A percentile compares a stretch with the other conserved stretches of the same genome.
These are phyloP conservation scores for Podila epicladia DNA, from an alignment of 192 early-diverging fungal species.

Conservation along the genomic window DNA sequence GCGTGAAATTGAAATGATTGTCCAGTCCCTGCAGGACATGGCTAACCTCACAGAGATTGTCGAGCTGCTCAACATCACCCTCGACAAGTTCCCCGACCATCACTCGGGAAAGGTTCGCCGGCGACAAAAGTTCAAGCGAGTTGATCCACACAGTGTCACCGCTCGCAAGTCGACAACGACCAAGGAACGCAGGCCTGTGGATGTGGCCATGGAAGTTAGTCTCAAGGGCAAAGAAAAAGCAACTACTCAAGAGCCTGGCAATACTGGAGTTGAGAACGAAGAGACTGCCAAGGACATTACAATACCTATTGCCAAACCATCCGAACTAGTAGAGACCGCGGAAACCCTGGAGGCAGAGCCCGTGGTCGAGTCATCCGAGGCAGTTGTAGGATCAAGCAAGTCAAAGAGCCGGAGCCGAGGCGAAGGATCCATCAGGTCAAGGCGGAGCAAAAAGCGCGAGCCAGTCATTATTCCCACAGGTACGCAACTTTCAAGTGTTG, in stretches of 20 bases:
- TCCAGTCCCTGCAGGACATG: slow-evolving; percentile 5
- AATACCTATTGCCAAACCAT: too few relatives aligned
- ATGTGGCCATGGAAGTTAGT: neutral
- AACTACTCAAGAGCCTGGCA: neutral
- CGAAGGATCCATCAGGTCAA: neutral
- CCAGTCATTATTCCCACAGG: neutral
- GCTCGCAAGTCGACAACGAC: neutral
- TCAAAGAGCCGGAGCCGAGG: neutral
- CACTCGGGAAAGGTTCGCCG: neutral
- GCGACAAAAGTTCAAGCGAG: neutral
- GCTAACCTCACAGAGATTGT: slow-evolving; percentile 9
- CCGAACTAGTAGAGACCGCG: too few relatives aligned
- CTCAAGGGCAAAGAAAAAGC: slow-evolving; percentile 1
- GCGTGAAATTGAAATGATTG: neutral
- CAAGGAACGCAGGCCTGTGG: neutral
- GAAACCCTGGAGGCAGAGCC: too few relatives aligned
- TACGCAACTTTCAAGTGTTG: neutral
- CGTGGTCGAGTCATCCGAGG: neutral
- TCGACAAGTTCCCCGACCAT: neutral
- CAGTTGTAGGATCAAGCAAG: neutral
- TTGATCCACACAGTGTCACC: neutral
- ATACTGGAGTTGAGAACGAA: neutral
- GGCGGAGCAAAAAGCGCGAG: neutral
- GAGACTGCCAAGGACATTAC: neutral
- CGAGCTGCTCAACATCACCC: slow-evolving; percentile 1